Evolutionary conservation across 2,329 filamentous ascomycete genomes (phyloP).

Genomic region (Fusarium poae): DNA sequence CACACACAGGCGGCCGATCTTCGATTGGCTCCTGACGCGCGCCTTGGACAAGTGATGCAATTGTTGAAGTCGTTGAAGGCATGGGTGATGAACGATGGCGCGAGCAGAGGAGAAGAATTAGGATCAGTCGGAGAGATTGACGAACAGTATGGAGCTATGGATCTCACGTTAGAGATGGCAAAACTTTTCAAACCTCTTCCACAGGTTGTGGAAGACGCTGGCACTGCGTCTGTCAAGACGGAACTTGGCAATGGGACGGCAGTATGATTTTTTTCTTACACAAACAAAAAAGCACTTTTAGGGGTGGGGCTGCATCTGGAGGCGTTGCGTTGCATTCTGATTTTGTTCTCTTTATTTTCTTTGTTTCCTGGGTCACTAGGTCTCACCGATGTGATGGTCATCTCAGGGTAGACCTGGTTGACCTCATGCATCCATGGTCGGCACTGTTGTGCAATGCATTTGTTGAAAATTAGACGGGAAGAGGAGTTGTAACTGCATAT

Average conservation of each 20-base stretch:
- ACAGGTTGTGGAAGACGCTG: conserved; percentile 59
- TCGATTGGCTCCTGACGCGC: conserved; percentile 68
- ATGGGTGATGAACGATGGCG: conserved; percentile 74
- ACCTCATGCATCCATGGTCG: conserved; percentile 50
- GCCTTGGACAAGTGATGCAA: conserved; percentile 71
- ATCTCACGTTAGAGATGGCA: conserved; percentile 78
- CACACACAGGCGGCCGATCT: conserved; percentile 67
- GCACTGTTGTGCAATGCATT: conserved; percentile 54
- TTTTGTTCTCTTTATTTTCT: conserved; percentile 49
- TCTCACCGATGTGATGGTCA: conserved; percentile 38
- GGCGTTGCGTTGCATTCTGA: conserved; percentile 57
- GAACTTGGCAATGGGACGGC: conserved; percentile 53
- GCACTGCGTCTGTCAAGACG: conserved; percentile 59
- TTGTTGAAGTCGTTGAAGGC: conserved; percentile 70
- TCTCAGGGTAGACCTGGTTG: conserved; percentile 41
- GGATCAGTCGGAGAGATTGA: conserved; percentile 78
- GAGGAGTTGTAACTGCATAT: conserved; percentile 56
- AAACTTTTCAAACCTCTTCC: conserved; percentile 75
- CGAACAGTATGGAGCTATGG: conserved; percentile 72
- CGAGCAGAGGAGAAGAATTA: conserved; percentile 73
- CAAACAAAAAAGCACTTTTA: conserved; percentile 51
- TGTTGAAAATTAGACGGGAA: conserved; percentile 54
- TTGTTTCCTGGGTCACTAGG: conserved; percentile 44
- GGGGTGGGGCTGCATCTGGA: conserved; percentile 55
- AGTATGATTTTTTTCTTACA: conserved; percentile 51